Conservation (phyloP, 106 monocot genomes). For the Agapanthus africanus region DNA sequence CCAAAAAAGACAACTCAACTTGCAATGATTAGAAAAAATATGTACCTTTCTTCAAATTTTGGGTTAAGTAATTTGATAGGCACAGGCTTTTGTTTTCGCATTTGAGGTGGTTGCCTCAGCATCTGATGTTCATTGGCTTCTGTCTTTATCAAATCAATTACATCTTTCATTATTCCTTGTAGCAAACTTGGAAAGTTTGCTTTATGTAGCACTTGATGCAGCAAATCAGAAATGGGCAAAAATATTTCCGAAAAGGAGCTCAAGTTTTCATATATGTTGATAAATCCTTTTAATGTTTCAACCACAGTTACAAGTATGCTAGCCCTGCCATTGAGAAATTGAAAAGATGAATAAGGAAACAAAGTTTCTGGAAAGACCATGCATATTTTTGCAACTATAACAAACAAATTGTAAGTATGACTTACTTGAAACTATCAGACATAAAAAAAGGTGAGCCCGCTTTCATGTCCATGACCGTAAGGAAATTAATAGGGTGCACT, state of each 20-base stretch:
- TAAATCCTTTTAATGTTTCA: conserved; percentile 68
- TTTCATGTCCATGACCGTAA: conserved; percentile 44
- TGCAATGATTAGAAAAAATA: too few species aligned
- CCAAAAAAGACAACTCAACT: too few species aligned
- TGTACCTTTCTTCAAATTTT: conserved; percentile 95
- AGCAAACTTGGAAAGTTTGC: conserved; percentile 30
- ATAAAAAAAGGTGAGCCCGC: conserved; percentile 51
- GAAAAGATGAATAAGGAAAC: too few species aligned
- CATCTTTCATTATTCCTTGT: conserved; percentile 42
- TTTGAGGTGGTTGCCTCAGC: conserved; percentile 69
- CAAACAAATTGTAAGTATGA: neutral
- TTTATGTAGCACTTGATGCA: conserved; percentile 49
- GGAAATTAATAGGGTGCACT: conserved; percentile 45
- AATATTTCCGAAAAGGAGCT: conserved; percentile 89
- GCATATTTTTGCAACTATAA: too few species aligned
- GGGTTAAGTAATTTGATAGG: conserved; percentile 84
- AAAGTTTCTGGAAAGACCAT: too few species aligned
- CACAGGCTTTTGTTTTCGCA: conserved; percentile 73
- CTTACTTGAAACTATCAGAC: conserved; percentile 81
- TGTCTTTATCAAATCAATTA: conserved; percentile 48
- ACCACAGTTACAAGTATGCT: conserved; percentile 46
- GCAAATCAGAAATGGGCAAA: conserved; percentile 45
- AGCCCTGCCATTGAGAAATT: conserved; percentile 46
- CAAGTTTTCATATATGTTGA: conserved; percentile 48
- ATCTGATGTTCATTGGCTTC: conserved; percentile 43